These are phyloP conservation scores for Epichloe sp. DNA, from an alignment of 2,329 filamentous ascomycete species.

Conservation along the genomic window DNA sequence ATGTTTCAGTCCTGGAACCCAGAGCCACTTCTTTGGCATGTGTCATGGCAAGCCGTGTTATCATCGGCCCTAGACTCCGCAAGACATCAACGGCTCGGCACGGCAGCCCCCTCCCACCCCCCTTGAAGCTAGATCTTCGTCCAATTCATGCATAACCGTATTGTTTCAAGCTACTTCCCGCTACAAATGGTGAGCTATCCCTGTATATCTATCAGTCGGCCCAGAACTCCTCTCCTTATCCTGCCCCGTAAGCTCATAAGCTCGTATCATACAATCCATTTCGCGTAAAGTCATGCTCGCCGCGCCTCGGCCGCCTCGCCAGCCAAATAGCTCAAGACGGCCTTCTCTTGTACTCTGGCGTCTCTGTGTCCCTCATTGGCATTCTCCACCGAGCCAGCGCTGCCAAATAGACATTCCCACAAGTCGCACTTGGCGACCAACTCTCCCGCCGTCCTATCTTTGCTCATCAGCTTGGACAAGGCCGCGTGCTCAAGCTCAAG, in stretches of 20 bases:
- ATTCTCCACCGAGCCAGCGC: slow-evolving; percentile 23
- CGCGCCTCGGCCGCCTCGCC: slow-evolving; percentile 26
- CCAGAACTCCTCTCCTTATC: not conserved
- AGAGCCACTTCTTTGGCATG: too few species aligned
- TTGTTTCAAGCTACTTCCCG: too few species aligned
- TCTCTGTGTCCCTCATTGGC: slow-evolving; percentile 10
- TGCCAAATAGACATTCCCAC: slow-evolving; percentile 80
- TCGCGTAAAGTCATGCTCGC: not conserved
- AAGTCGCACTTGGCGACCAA: slow-evolving; percentile 65
- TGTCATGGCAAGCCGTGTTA: too few species aligned
- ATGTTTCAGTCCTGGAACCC: too few species aligned
- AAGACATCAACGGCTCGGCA: too few species aligned
- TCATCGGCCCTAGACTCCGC: too few species aligned
- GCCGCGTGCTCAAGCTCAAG: slow-evolving; percentile 65
- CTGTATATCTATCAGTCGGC: not conserved
- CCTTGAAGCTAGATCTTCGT: too few species aligned
- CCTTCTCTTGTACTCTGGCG: slow-evolving; percentile 18
- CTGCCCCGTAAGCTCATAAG: not conserved
- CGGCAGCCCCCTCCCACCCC: too few species aligned
- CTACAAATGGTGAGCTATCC: too few species aligned
- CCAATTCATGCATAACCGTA: too few species aligned
- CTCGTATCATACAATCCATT: not conserved
- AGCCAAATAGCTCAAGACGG: slow-evolving; percentile 29
- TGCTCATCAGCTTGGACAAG: slow-evolving; percentile 56
- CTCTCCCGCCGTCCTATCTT: slow-evolving; percentile 62